Base-by-base conservation (phyloP, 1,139 yeast species). In the Candida sanyaensis region DNA sequence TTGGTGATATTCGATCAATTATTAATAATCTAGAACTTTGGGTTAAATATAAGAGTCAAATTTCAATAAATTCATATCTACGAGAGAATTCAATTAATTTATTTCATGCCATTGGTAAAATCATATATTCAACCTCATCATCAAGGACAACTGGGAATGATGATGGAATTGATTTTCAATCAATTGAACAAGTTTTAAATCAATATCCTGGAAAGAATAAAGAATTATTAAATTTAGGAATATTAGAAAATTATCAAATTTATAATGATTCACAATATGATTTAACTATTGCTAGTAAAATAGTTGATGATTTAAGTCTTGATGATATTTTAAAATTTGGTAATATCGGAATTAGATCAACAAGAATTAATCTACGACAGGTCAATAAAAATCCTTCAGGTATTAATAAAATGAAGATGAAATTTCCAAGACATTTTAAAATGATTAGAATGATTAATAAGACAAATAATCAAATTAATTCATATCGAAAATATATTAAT, bases 1-100 rank as follows among this genome's bases (percentile, higher is more conserved):
- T 69, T 23, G 96, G 98, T 0, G 98, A 93, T 65, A 71, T 93
- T 2, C 65, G 98, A 44, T 81, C 91, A 2, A 83, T 86, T 1
- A 78, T 92, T 6, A 77, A 80, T 46, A 77, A 84, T 17, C 68
- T 93, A 12, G 91, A 92, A 62, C 77, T 86, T 57, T 88, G 93
- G 89, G 73, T 69, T 5, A 51, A 46, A 17, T 28, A 34, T 30
- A 32, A 23, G 31, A 26, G 12, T 24, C 24, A 6, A 10, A 26
- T 41, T 5, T 13, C 39, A 6, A 37, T 30, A 5, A 40, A 34
- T 12, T 43, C 37, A 12, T 57, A 53, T 42, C 45, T 53, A 29
- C 53, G 69, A 52, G 87, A 83, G 51, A 65, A 68, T 8, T 78
- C 79, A 9, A 57, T 86, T 21, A 74, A 80, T 37, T 69, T 83